These are phyloP conservation scores for Scleroderma citrinum DNA, from an alignment of 768 basidiomycete genomes.

Conservation along the genomic window DNA sequence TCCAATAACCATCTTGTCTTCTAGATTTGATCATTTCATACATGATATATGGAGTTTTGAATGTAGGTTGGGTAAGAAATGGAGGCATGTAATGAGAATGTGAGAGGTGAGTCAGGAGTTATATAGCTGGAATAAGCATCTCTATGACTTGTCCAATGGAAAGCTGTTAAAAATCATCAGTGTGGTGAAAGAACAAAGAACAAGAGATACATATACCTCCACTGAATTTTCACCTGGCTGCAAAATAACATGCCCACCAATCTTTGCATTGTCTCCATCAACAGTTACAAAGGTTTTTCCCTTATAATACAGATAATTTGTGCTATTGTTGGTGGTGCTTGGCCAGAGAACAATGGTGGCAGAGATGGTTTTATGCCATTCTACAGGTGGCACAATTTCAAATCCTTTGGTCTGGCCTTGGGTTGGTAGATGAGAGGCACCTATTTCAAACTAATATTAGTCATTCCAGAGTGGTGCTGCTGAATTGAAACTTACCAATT, in stretches of 20 bases:
- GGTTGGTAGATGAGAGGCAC: neutral
- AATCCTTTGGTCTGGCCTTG: neutral
- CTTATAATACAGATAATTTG: neutral
- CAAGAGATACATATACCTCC: neutral
- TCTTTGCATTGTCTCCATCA: constrained; percentile 3
- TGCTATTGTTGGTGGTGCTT: neutral
- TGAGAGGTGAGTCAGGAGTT: neutral
- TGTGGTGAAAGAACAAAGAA: neutral
- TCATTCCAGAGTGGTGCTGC: neutral
- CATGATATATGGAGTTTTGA: constrained; percentile 2
- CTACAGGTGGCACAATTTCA: neutral
- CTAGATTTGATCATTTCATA: constrained; percentile 1
- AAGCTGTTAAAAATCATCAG: neutral
- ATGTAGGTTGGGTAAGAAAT: constrained; percentile 5
- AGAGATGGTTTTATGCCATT: constrained; percentile 2
- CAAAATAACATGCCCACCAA: constrained; percentile 2
- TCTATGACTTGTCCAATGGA: constrained; percentile 4
- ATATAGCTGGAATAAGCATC: neutral
- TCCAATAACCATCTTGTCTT: neutral
- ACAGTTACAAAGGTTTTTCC: neutral
- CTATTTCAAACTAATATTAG: neutral
- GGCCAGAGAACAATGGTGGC: neutral
- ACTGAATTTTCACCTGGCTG: neutral
- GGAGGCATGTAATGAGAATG: neutral
- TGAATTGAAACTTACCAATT: neutral